Evolutionary conservation across 305 asterid genomes (phyloP).

Genomic region (Withania somnifera): DNA sequence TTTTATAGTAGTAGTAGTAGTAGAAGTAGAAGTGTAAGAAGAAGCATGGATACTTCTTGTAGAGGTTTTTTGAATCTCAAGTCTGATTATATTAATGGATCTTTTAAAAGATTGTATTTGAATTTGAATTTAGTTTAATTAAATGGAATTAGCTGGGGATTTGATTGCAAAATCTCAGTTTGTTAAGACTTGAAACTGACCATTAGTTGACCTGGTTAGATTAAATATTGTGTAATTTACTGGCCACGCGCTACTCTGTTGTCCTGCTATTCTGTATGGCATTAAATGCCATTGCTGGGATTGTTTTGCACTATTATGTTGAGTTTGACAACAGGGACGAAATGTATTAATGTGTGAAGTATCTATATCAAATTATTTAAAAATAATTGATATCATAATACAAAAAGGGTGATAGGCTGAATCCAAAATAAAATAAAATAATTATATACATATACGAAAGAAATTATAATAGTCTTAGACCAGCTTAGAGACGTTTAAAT

Average conservation of each 20-base stretch:
- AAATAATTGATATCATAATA: background rate
- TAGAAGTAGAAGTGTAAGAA: conserved; percentile 14
- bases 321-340: background rate
- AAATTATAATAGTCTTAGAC: background rate
- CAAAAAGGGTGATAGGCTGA: background rate
- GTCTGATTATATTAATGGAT: conserved; percentile 33
- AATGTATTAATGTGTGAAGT: background rate
- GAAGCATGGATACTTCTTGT: conserved; percentile 58
- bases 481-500: no score
- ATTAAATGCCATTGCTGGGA: background rate
- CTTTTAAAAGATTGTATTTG: no score
- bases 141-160: conserved; percentile 10
- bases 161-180: conserved; percentile 34
- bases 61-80: conserved; percentile 56
- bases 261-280: background rate
- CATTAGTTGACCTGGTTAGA: background rate
- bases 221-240: background rate
- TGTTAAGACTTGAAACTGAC: conserved; percentile 11
- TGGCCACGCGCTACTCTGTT: background rate
- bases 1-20: background rate
- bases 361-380: no score
- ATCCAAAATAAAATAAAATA: background rate
- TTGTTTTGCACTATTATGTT: background rate
- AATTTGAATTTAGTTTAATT: background rate
- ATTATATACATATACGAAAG: background rate